Conservation (phyloP, 225 moss, liverwort and hornwort species). For the Climacium dendroides region DNA sequence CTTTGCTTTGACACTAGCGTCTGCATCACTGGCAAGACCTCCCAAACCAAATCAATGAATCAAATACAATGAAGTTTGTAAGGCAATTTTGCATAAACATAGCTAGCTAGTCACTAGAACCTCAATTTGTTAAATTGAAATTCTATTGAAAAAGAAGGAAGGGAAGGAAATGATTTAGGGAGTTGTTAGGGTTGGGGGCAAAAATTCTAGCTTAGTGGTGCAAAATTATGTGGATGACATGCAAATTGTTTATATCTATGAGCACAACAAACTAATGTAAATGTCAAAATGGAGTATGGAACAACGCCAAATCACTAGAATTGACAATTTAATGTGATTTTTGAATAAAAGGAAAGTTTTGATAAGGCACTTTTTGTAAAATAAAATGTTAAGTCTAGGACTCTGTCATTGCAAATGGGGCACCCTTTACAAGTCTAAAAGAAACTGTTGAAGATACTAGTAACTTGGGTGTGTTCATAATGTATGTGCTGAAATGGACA, state of each 20-base stretch:
- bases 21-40: constrained; percentile 44
- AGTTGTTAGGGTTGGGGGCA: too few species aligned
- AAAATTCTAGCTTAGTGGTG: not conserved
- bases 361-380: too few species aligned
- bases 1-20: constrained; percentile 39
- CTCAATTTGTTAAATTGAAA: too few species aligned
- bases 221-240: not conserved
- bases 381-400: not conserved
- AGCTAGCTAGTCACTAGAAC: not conserved
- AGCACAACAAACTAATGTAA: too few species aligned
- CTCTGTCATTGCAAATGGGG: not conserved
- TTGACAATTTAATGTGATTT: not conserved
- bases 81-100: not conserved
- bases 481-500: not conserved
- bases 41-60: not conserved
- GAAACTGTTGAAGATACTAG: not conserved
- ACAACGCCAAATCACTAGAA: too few species aligned
- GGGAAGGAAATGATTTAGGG: not conserved
- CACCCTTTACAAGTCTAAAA: not conserved
- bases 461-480: not conserved
- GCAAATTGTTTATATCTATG: not conserved
- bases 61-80: not conserved
- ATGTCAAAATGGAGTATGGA: not conserved
- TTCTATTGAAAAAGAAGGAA: not conserved
- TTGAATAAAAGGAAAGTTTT: not conserved